These are phyloP conservation scores for Coemansia sp. DNA, from an alignment of 192 early-diverging fungal genomes.

Conservation along the genomic window DNA sequence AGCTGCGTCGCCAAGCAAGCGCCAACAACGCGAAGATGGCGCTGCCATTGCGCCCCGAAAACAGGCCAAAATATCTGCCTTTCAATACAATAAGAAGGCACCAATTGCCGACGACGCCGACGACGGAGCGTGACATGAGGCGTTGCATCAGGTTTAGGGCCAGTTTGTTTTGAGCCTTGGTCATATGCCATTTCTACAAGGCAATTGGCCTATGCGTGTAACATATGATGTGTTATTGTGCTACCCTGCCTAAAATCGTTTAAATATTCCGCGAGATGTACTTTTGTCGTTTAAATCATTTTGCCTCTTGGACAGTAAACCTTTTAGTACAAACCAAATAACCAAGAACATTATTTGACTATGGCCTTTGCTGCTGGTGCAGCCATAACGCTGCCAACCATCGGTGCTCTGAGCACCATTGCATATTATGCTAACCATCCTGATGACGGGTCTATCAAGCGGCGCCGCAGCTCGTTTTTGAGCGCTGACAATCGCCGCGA, in stretches of 20 bases:
- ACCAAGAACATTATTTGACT: no score
- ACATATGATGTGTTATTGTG: neutral
- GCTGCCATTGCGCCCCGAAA: slow-evolving; percentile 15
- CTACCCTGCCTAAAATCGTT: no score
- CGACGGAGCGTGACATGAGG: neutral
- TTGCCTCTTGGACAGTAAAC: no score
- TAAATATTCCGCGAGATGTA: no score
- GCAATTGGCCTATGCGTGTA: slow-evolving; percentile 2
- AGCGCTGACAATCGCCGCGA: slow-evolving; percentile 22
- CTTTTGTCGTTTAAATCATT: no score
- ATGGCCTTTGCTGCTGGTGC: slow-evolving; percentile 55
- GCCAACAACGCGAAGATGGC: slow-evolving; percentile 11
- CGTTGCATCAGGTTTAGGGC: slow-evolving; percentile 1
- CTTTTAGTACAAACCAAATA: no score
- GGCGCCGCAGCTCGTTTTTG: slow-evolving; percentile 24
- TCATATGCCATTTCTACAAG: no score
- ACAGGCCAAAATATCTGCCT: slow-evolving; percentile 29
- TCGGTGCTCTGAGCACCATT: slow-evolving; percentile 40
- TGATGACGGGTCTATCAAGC: slow-evolving; percentile 11
- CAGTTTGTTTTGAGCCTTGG: neutral
- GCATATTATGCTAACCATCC: slow-evolving; percentile 45
- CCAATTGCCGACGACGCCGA: neutral
- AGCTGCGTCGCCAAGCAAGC: slow-evolving; percentile 15
- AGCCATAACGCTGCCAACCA: slow-evolving; percentile 45
- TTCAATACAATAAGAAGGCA: slow-evolving; percentile 21